Percentiles rank a stretch among this genome's conserved stretches.
Conservation (phyloP, 169 alveolate species). For the Amoebophrya sp. region DNA sequence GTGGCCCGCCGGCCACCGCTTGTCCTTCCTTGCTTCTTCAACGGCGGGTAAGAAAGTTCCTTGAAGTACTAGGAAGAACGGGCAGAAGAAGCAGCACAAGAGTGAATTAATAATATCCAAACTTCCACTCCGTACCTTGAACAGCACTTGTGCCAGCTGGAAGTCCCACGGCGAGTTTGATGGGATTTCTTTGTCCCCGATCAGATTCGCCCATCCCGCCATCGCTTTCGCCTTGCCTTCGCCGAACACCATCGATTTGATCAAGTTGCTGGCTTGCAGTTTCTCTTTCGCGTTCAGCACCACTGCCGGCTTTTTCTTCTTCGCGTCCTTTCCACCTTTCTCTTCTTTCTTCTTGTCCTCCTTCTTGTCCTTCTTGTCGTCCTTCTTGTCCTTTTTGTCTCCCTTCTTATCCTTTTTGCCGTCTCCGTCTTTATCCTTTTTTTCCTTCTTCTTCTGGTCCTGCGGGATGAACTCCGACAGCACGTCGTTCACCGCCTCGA, state of each 20-base stretch:
- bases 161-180: conserved; percentile 24
- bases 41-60: too few relatives aligned
- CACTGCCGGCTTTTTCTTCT: conserved; percentile 25
- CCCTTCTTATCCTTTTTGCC: not conserved
- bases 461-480: not conserved
- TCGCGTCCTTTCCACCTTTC: conserved; percentile 9
- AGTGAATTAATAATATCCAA: too few relatives aligned
- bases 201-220: conserved; percentile 21
- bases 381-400: not conserved
- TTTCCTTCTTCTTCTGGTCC: conserved; percentile 11
- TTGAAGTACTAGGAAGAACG: too few relatives aligned
- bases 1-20: too few relatives aligned
- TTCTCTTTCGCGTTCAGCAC: conserved; percentile 27
- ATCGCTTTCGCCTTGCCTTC: conserved; percentile 21
- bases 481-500: not conserved
- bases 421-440: too few relatives aligned
- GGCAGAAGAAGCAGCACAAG: too few relatives aligned
- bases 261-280: conserved; percentile 19
- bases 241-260: conserved; percentile 22
- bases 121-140: not conserved
- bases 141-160: conserved; percentile 22
- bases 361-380: not conserved
- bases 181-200: conserved; percentile 24
- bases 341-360: not conserved
- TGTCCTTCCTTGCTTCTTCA: too few relatives aligned